Evolutionary conservation across 805 yeast genomes (phyloP).

Genomic region (Spencermartinsiella europaea): DNA sequence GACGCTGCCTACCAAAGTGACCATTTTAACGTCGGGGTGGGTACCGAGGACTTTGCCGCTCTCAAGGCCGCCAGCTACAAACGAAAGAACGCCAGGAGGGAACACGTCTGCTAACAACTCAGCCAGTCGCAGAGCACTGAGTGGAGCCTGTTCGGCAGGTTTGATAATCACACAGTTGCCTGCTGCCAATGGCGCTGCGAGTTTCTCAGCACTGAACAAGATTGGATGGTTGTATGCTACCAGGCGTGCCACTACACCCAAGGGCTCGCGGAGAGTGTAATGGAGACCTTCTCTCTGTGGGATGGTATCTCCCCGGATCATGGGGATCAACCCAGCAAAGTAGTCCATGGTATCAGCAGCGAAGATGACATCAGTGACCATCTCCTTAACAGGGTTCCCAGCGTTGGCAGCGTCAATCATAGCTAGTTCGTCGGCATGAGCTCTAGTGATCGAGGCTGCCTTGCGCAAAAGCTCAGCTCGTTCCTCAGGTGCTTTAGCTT

Average conservation of each 20-base stretch:
- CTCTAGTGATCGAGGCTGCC: not conserved
- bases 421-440: constrained; percentile 4
- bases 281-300: constrained; percentile 3
- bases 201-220: constrained; percentile 75
- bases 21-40: constrained; percentile 67
- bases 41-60: constrained; percentile 64
- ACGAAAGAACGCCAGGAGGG: constrained; percentile 72
- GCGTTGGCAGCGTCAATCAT: constrained; percentile 5
- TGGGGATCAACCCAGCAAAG: constrained; percentile 4
- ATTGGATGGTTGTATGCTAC: constrained; percentile 73
- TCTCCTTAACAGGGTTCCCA: constrained; percentile 5
- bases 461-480: constrained; percentile 57
- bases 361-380: constrained; percentile 2
- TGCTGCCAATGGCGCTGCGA: constrained; percentile 77
- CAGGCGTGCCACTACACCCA: constrained; percentile 62
- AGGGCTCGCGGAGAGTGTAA: constrained; percentile 63
- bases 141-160: constrained; percentile 72
- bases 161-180: constrained; percentile 71
- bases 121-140: constrained; percentile 60
- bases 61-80: constrained; percentile 64
- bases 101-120: constrained; percentile 53
- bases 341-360: constrained; percentile 5
- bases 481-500: constrained; percentile 55
- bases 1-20: constrained; percentile 94
- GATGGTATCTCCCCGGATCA: constrained; percentile 3